These are phyloP conservation scores for Waitea zeae DNA, from an alignment of 1,284 basidiomycete species.

Conservation along the genomic window DNA sequence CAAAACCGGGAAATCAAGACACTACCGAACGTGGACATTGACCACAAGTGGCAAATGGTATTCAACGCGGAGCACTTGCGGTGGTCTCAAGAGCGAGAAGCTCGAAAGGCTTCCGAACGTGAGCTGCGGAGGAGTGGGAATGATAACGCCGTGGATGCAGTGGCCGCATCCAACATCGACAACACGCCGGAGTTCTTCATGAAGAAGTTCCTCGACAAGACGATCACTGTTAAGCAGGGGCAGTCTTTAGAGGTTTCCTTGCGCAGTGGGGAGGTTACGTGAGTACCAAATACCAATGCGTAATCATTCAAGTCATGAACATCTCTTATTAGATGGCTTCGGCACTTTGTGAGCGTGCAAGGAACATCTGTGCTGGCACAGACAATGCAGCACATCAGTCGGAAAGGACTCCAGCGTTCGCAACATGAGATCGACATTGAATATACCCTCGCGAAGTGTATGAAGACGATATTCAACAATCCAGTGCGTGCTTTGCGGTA, in stretches of 20 bases:
- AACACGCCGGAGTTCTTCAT: conserved; percentile 81
- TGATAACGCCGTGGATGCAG: conserved; percentile 38
- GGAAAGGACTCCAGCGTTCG: conserved; percentile 42
- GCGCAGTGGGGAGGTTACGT: conserved; percentile 71
- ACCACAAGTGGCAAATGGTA: conserved; percentile 90
- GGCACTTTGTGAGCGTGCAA: conserved; percentile 60
- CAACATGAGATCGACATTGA: conserved; percentile 63
- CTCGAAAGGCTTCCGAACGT: conserved; percentile 29
- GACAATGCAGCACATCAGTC: conserved; percentile 58
- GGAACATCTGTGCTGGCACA: conserved; percentile 80
- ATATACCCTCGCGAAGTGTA: conserved; percentile 80
- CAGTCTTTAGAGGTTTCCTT: conserved; percentile 66
- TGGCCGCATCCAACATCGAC: conserved; percentile 26
- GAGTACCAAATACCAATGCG: conserved; percentile 13
- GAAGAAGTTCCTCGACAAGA: conserved; percentile 75
- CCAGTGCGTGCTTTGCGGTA: conserved; percentile 40
- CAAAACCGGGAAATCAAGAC: conserved; percentile 47
- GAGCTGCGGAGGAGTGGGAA: conserved; percentile 23
- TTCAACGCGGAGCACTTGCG: conserved; percentile 71
- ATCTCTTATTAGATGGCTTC: conserved; percentile 50
- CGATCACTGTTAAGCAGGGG: conserved; percentile 71
- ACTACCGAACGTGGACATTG: conserved; percentile 39
- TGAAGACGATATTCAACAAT: conserved; percentile 74
- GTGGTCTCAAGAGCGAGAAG: conserved; percentile 53
- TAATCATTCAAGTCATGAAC: neutral